phyloP scores from a whole-genome alignment of 768 basidiomycete genomes.

The Botryobasidium botryosum region DNA sequence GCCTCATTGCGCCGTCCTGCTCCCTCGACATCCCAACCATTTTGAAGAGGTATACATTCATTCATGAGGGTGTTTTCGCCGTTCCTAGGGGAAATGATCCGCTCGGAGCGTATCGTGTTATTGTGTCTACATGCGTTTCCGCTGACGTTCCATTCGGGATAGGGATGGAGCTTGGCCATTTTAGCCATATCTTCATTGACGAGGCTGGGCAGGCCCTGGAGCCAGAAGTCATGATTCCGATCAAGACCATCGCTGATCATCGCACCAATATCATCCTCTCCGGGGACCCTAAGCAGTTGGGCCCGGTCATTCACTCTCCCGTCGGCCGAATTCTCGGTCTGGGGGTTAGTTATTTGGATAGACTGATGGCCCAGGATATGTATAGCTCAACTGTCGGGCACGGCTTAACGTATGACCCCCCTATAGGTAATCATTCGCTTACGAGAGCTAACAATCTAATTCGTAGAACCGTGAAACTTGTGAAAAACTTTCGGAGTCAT shows the following conservation, averaged over 20 bases:
- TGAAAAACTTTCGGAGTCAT: background rate
- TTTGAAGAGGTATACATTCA: slow-evolving; percentile 21
- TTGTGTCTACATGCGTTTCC: slow-evolving; percentile 7
- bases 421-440: background rate
- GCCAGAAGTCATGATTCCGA: slow-evolving; percentile 28
- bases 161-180: slow-evolving; percentile 6
- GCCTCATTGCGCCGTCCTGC: slow-evolving; percentile 5
- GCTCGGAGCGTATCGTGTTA: slow-evolving; percentile 5
- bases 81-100: background rate
- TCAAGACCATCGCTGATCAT: slow-evolving; percentile 40
- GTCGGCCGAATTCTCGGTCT: slow-evolving; percentile 17
- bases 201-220: slow-evolving; percentile 9
- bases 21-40: background rate
- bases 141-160: slow-evolving; percentile 5
- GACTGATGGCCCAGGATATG: background rate
- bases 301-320: slow-evolving; percentile 44
- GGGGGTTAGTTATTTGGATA: slow-evolving; percentile 1
- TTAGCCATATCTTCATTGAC: slow-evolving; percentile 8
- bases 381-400: background rate
- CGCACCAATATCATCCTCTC: slow-evolving; percentile 42
- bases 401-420: background rate
- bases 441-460: background rate
- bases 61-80: slow-evolving; percentile 21
- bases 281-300: slow-evolving; percentile 56
- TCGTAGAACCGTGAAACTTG: background rate